Evolutionary conservation across 2,329 filamentous ascomycete species (phyloP), one percentile per base, ranked within the genome.

Genomic region (Chrysoporthe austroafricana): DNA sequence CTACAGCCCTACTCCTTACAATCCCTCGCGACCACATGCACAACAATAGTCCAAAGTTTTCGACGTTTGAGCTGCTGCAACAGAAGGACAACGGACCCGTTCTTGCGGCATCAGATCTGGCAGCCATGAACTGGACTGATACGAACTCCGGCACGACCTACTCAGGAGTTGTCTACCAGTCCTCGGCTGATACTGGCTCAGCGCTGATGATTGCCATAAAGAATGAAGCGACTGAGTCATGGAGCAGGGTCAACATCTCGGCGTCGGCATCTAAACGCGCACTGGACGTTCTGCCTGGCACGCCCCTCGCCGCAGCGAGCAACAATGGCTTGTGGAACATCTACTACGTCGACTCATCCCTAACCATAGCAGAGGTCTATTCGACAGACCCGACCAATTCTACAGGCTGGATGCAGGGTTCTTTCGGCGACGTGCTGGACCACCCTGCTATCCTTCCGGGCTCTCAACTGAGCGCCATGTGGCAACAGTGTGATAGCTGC

Each of bases 401-500:
- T 18, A 42, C 58, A 16, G 32, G 50, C 46, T 71, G 69, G 69
- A 42, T 16, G 56, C 36, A 59, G 58, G 69, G 69, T 18, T 9
- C 3, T 6, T 68, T 71, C 50, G 50, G 59, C 26, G 9, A 43
- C 34, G 63, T 32, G 43, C 52, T 70, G 32, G 61, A 42, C 48
- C 21, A 52, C 58, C 68, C 69, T 2, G 14, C 52, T 14, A 52
- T 56, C 14, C 59, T 61, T 4, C 54, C 68, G 2, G 65, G 62
- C 34, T 66, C 63, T 14, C 62, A 68, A 32, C 62, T 71, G 21
- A 62, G 63, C 26, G 69, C 69, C 46, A 50, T 64, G 68, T 70
- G 68, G 65, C 69, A 70, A 61, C n/a, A 39, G 57, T 70, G 69
- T 65, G 48, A 59, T 42, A 68, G 68, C 62, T 70, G 68, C 63